A percentile compares a stretch with the other conserved stretches of the same genome.
These are phyloP conservation scores for Beauveria caledonica DNA, from an alignment of 2,329 filamentous ascomycete genomes.

Conservation along the genomic window DNA sequence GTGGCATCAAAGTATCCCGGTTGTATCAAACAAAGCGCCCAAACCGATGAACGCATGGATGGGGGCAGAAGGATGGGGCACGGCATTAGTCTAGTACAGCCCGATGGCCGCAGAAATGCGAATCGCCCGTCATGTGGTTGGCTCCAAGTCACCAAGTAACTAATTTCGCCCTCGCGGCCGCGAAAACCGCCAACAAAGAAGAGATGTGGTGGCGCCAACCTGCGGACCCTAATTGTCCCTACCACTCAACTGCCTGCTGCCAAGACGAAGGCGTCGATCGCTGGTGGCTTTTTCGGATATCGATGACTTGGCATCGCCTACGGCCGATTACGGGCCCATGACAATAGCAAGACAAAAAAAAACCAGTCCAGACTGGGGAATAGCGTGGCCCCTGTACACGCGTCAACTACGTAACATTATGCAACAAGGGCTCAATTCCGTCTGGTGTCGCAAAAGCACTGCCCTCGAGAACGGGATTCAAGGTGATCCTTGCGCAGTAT, in stretches of 20 bases:
- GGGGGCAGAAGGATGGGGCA: neutral
- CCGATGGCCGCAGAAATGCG: slow-evolving; percentile 1
- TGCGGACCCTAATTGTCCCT: no score
- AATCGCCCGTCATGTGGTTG: slow-evolving; percentile 1
- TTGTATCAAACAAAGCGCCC: slow-evolving; percentile 2
- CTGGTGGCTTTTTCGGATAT: slow-evolving; percentile 6
- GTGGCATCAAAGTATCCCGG: neutral
- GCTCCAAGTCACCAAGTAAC: neutral
- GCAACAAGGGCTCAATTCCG: slow-evolving; percentile 3
- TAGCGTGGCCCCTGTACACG: slow-evolving; percentile 1
- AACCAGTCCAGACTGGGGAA: neutral
- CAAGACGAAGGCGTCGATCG: slow-evolving; percentile 2
- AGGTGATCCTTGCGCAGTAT: neutral
- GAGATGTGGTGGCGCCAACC: no score
- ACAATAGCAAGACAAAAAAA: neutral
- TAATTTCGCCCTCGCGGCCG: neutral
- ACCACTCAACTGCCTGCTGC: no score
- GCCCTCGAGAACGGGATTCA: neutral
- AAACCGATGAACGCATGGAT: neutral
- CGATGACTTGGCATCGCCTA: neutral
- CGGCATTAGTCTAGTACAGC: neutral
- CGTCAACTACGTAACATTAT: slow-evolving; percentile 5
- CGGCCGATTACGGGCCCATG: no score
- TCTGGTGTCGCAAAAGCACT: neutral
- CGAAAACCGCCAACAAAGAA: no score